Conservation (phyloP, 2,329 filamentous ascomycete genomes). For the Cladosporium oxysporum region DNA sequence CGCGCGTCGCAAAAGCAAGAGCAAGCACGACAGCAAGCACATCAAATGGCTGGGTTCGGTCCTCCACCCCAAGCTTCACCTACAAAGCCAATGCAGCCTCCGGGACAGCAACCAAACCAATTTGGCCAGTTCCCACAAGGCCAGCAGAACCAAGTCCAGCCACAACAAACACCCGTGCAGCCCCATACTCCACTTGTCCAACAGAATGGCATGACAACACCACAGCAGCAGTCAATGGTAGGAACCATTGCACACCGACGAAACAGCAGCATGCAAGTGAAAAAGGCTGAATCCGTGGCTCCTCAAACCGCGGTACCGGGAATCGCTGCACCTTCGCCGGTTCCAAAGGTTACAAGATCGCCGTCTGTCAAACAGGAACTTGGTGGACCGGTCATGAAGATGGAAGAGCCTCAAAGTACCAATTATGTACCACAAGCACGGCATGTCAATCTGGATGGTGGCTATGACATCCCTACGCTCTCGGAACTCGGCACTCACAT, state of each 20-base stretch:
- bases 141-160: slow-evolving; percentile 26
- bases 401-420: slow-evolving; percentile 36
- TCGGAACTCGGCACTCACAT: slow-evolving; percentile 67
- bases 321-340: slow-evolving; percentile 34
- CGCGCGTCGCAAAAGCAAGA: slow-evolving; percentile 46
- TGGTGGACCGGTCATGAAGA: slow-evolving; percentile 34
- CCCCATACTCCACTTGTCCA: slow-evolving; percentile 50
- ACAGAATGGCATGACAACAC: slow-evolving; percentile 48
- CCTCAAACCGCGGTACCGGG: slow-evolving; percentile 25
- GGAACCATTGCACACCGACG: slow-evolving; percentile 38
- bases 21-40: slow-evolving; percentile 37
- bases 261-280: slow-evolving; percentile 32
- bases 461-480: slow-evolving; percentile 68
- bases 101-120: slow-evolving; percentile 29
- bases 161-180: slow-evolving; percentile 47
- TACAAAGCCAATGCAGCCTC: slow-evolving; percentile 35
- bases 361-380: slow-evolving; percentile 35
- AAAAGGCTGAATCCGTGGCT: slow-evolving; percentile 30
- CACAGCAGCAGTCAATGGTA: slow-evolving; percentile 42
- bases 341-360: slow-evolving; percentile 29
- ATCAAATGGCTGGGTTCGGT: slow-evolving; percentile 44
- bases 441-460: slow-evolving; percentile 55
- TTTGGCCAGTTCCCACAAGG: slow-evolving; percentile 15
- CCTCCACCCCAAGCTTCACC: slow-evolving; percentile 37
- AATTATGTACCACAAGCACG: slow-evolving; percentile 33